A percentile compares a stretch with the other conserved stretches of the same genome.
Conservation (phyloP, 805 yeast genomes). For the Sugiyamaella mastotermitis region DNA sequence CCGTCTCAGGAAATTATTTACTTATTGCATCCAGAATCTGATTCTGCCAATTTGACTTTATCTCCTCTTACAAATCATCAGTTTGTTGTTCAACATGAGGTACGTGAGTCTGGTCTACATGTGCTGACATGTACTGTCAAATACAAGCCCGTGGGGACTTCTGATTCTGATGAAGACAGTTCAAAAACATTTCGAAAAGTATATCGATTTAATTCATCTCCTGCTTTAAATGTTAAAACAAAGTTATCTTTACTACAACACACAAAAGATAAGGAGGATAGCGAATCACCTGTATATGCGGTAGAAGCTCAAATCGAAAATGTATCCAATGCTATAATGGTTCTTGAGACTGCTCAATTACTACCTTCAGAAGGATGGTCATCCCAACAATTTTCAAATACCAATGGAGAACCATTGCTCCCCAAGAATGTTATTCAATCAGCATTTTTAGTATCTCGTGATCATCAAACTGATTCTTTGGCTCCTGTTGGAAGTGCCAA, state of each 20-base stretch:
- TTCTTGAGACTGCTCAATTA: conserved; percentile 26
- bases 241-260: conserved; percentile 18
- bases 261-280: not conserved
- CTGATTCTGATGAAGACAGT: not conserved
- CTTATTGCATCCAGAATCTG: conserved; percentile 13
- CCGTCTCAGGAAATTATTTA: conserved; percentile 13
- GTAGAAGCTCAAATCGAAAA: conserved; percentile 33
- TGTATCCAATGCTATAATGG: conserved; percentile 23
- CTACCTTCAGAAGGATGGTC: conserved; percentile 23
- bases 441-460: conserved; percentile 20
- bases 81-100: conserved; percentile 20
- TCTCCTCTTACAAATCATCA: conserved; percentile 7
- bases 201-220: conserved; percentile 27
- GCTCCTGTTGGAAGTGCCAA: conserved; percentile 14
- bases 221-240: conserved; percentile 28
- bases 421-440: conserved; percentile 28
- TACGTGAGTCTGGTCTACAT: conserved; percentile 26
- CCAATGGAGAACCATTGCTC: conserved; percentile 14
- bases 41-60: conserved; percentile 2
- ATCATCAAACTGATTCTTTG: conserved; percentile 12
- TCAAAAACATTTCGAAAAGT: conserved; percentile 19
- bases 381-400: conserved; percentile 10
- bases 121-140: conserved; percentile 20
- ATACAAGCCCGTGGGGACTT: too few relatives aligned
- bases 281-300: conserved; percentile 3